Conservation (phyloP, 1,284 basidiomycete species). For the Papiliotrema laurentii region DNA sequence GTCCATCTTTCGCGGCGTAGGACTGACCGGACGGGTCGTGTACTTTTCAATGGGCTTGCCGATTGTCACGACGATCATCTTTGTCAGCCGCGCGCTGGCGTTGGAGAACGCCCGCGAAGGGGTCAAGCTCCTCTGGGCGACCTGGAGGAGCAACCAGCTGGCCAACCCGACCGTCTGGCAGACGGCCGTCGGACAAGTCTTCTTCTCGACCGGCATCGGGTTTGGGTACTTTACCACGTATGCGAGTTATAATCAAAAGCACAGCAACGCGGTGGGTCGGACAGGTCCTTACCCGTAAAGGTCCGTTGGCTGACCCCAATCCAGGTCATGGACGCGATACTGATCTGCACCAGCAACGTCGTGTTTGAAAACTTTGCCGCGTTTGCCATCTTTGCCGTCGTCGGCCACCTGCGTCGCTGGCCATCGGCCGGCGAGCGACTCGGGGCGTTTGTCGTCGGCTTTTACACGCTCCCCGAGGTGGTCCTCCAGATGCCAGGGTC, state of each 20-base stretch:
- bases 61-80: conserved; percentile 27
- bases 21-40: conserved; percentile 20
- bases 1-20: conserved; percentile 21
- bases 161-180: conserved; percentile 16
- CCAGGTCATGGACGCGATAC: conserved; percentile 21
- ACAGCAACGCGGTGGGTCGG: conserved; percentile 15
- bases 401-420: conserved; percentile 21
- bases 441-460: conserved; percentile 18
- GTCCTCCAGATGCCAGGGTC: conserved; percentile 24
- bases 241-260: conserved; percentile 23
- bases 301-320: neutral
- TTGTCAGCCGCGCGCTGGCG: conserved; percentile 17
- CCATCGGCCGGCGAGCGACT: conserved; percentile 19
- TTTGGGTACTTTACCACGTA: conserved; percentile 27
- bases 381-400: conserved; percentile 20
- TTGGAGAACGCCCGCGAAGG: conserved; percentile 18
- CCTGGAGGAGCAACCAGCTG: conserved; percentile 15
- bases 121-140: conserved; percentile 20
- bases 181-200: conserved; percentile 23
- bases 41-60: conserved; percentile 27
- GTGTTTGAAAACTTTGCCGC: conserved; percentile 24
- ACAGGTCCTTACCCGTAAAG: neutral
- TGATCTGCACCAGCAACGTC: conserved; percentile 20
- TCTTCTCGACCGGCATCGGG: conserved; percentile 26
- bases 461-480: conserved; percentile 18